Conservation (phyloP, 306 rosid species). For the Lupinus albus region DNA sequence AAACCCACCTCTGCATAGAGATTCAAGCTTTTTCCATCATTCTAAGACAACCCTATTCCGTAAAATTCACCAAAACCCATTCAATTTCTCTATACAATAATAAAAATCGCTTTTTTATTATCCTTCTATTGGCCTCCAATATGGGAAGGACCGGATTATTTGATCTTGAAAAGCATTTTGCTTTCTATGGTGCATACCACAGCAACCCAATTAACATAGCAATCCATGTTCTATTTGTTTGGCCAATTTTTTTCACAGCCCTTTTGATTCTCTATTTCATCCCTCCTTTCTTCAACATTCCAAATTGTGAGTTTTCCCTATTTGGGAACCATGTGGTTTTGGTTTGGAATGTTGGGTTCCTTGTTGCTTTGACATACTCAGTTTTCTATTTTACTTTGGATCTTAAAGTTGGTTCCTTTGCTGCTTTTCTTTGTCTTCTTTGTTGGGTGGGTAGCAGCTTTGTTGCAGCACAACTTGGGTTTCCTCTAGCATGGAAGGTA, state of each 20-base stretch:
- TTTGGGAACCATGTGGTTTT: constrained; percentile 47
- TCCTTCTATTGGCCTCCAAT: not conserved
- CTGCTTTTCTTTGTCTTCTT: too few species aligned
- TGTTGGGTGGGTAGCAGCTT: too few species aligned
- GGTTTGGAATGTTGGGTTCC: constrained; percentile 65
- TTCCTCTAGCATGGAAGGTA: too few species aligned
- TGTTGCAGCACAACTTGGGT: too few species aligned
- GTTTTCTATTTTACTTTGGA: too few species aligned
- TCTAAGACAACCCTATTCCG: too few species aligned
- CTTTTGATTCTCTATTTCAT: constrained; percentile 63
- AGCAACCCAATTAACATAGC: constrained; percentile 64
- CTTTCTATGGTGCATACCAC: constrained; percentile 84
- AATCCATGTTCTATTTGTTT: constrained; percentile 66
- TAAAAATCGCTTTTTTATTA: too few species aligned
- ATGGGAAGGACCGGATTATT: constrained; percentile 67
- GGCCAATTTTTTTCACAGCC: constrained; percentile 82
- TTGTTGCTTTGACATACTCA: constrained; percentile 52
- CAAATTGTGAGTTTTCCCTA: constrained; percentile 46
- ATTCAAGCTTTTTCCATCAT: too few species aligned
- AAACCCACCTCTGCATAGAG: too few species aligned
- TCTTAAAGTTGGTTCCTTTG: too few species aligned
- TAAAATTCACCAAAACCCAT: too few species aligned
- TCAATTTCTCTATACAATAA: too few species aligned
- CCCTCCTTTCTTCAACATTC: constrained; percentile 59
- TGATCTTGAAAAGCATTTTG: constrained; percentile 73